Evolutionary conservation across 176 grass and related monocot species (phyloP).

Genomic region (Cenchrus purpureus): DNA sequence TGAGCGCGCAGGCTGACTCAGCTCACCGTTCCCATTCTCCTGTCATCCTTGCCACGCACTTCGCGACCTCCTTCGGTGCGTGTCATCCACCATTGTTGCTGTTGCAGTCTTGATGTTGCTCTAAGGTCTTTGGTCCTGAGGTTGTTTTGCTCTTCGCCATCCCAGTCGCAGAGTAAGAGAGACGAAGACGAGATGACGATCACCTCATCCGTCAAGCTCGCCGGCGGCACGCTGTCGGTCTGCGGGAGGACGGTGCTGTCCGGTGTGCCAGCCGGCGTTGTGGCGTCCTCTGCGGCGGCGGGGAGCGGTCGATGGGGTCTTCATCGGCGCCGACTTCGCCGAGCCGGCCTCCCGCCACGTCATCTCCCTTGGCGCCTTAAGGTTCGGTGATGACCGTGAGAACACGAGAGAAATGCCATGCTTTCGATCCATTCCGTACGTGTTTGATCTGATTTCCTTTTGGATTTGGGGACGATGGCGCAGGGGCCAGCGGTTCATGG

Average conservation of each 20-base stretch:
- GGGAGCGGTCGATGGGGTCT: constrained; percentile 75
- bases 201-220: constrained; percentile 56
- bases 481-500: constrained; percentile 74
- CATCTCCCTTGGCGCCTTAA: constrained; percentile 73
- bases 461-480: too few species aligned
- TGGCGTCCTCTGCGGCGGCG: constrained; percentile 57
- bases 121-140: too few species aligned
- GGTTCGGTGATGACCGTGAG: constrained; percentile 13
- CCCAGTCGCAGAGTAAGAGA: neutral
- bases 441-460: neutral
- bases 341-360: constrained; percentile 55
- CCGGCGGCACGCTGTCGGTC: constrained; percentile 56
- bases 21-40: neutral
- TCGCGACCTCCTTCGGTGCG: too few species aligned
- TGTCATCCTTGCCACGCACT: neutral
- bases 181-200: constrained; percentile 69
- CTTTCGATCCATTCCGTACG: neutral
- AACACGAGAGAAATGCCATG: neutral
- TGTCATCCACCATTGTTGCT: too few species aligned
- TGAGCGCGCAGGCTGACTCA: too few species aligned
- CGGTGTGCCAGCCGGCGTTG: constrained; percentile 57
- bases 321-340: constrained; percentile 68
- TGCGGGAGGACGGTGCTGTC: constrained; percentile 61
- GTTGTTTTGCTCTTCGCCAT: too few species aligned
- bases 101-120: too few species aligned